Evolutionary conservation across 257 asterid species (phyloP), one percentile per base, ranked within the genome.

Genomic region (Primulina huaijiensis): DNA sequence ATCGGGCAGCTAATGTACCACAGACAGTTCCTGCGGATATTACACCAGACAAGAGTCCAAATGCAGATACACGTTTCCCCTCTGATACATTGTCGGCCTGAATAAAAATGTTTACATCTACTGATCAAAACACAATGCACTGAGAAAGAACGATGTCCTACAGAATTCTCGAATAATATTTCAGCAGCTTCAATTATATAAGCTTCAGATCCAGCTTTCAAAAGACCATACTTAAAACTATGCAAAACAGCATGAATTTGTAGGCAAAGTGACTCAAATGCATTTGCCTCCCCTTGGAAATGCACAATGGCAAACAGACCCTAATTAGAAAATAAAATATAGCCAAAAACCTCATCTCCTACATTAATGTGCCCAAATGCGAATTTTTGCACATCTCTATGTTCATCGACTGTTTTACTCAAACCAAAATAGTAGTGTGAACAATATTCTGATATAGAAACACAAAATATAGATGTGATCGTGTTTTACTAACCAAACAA

Each of bases 51-150:
- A 84, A n/a, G 8, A 78, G 38, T 20, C 84, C 89, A 55, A 84
- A 73, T 10, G 87, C 89, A 8, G 87, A 74, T 7, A 81, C 81
- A 2, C 87, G 87, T 34, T 69, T 85, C 43, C 67, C 84, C 43
- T 77, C 82, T 0, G 68, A 10, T 34, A 82, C 86, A 20, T 77
- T 69, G 69, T 82, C 85, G 1, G 84, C 89, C 87, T 82, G 68
- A 10, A 67, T 46, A n/a, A 37, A 17, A 23, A n/a, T 50, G 21
- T 16, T 17, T 50, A 16, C 57, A 61, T 11, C 1, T 4, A 27
- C 17, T 20, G 34, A 46, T 63, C 27, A 33, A 53, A 16, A 43
- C 12, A 8, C 46, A 10, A 60, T 21, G 23, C 5, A 55, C 3
- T 5, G 5, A 69, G 46, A 63, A 8, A 65, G 0, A 20, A 1